Evolutionary conservation across 108 stramenopile genomes (phyloP).

Genomic region (Stephanodiscus minutulus): DNA sequence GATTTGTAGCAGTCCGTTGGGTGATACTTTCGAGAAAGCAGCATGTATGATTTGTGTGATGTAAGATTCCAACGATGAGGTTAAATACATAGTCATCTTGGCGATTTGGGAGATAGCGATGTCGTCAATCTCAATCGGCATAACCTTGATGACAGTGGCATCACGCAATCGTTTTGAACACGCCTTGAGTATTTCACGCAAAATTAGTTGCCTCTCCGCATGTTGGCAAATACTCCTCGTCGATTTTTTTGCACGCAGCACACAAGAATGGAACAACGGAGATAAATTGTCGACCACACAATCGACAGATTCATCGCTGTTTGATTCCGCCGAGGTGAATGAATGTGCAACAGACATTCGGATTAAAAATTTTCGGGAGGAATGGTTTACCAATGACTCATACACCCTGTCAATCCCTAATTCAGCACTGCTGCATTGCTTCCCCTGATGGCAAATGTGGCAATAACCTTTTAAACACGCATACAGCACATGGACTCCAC

Average conservation of each 20-base stretch:
- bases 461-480: slow-evolving; percentile 35
- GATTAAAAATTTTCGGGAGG: slow-evolving; percentile 41
- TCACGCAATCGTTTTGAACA: slow-evolving; percentile 9
- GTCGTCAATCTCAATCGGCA: background rate
- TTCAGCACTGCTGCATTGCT: background rate
- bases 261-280: slow-evolving; percentile 23
- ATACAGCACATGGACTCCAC: slow-evolving; percentile 28
- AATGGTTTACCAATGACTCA: slow-evolving; percentile 12
- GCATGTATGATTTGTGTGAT: slow-evolving; percentile 13
- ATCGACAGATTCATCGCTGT: slow-evolving; percentile 2
- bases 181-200: slow-evolving; percentile 19
- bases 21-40: slow-evolving; percentile 3
- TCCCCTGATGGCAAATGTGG: slow-evolving; percentile 11
- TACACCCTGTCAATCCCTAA: slow-evolving; percentile 22
- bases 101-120: slow-evolving; percentile 9
- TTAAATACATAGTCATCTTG: slow-evolving; percentile 21
- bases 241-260: slow-evolving; percentile 9
- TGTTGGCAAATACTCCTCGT: background rate
- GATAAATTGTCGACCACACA: slow-evolving; percentile 2
- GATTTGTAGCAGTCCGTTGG: background rate
- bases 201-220: slow-evolving; percentile 22
- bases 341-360: slow-evolving; percentile 11
- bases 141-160: background rate
- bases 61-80: slow-evolving; percentile 27
- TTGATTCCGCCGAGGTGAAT: slow-evolving; percentile 1